Evolutionary conservation across 2,329 filamentous ascomycete genomes (phyloP), one percentile per base, ranked within the genome.

Genomic region (Penicillium sclerotigenum): DNA sequence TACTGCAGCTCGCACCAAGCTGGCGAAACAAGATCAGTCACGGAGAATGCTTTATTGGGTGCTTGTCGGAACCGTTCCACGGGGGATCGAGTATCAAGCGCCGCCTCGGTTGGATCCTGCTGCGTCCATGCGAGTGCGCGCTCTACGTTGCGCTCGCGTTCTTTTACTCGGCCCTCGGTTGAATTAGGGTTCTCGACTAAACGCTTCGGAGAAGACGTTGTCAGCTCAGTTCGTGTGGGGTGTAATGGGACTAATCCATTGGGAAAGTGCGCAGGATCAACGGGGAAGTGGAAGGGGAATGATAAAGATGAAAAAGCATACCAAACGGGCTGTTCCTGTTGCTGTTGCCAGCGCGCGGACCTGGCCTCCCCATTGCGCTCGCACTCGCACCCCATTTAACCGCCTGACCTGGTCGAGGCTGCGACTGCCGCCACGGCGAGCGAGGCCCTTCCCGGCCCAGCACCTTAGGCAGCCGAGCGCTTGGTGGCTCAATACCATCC

Each of bases 1-100:
- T 96, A 95, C 71, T 97, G 92, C 57, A 97, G 73, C 73, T 99
- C 93, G 72, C 94, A 99, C 94, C 94, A 99, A 8, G 92, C 87
- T 2, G 92, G 92, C 1, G 90, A 88, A 0, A 92, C 85, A 24
- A 97, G 77, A 72, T 99, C 94, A 2, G 90, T 91, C 1, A 97
- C 94, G 0, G 89, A 91, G 8, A 97, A 81, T 0, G 89, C 85
- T 69, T 90, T 93, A 67, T 82, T 87, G 0, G 90, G 90, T 54
- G 83, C 86, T 1, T 85, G 85, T 36, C 92, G 87, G 66, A 96
- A 96, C 33, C 88, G 85, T 59, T 91, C 82, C 2, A 97, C 76
- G 0, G 91, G 92, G 9, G 85, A 80, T 57, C 81, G 77, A 9
- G 71, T 71, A 67, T 86, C 81, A 14, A 66, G 42, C 31, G 66